These are phyloP conservation scores for Glycyrrhiza uralensis DNA, from an alignment of 306 rosid species.

Conservation along the genomic window DNA sequence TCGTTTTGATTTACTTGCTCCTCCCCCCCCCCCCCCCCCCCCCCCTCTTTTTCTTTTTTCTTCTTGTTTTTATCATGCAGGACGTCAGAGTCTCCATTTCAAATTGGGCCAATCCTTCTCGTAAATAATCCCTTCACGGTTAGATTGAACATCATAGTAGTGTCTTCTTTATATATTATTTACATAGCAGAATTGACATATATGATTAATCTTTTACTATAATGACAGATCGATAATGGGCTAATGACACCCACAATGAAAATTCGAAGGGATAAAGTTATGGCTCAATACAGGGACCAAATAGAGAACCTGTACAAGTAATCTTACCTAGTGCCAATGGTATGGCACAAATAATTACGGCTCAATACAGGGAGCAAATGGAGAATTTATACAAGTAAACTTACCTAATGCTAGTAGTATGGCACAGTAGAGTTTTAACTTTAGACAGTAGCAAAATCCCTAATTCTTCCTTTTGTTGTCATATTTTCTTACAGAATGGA, in stretches of 20 bases:
- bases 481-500: not conserved
- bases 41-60: too few relatives aligned
- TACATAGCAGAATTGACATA: not conserved
- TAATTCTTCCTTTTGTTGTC: not conserved
- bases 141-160: constrained; percentile 21
- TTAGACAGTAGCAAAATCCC: not conserved
- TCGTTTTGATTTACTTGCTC: not conserved
- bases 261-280: constrained; percentile 73
- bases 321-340: not conserved
- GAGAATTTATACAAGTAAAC: constrained; percentile 56
- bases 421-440: not conserved
- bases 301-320: constrained; percentile 69
- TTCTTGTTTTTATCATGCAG: constrained; percentile 38
- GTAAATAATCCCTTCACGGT: constrained; percentile 84
- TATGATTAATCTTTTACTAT: constrained; percentile 18
- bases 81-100: constrained; percentile 69
- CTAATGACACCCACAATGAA: constrained; percentile 94
- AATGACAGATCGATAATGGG: constrained; percentile 75
- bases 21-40: too few relatives aligned
- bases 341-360: constrained; percentile 23
- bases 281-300: constrained; percentile 53
- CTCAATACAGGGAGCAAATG: constrained; percentile 55
- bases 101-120: constrained; percentile 85
- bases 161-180: not conserved
- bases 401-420: not conserved